Base-by-base conservation (phyloP, 1,284 basidiomycete species). In the Cutaneotrichosporon sp. region DNA sequence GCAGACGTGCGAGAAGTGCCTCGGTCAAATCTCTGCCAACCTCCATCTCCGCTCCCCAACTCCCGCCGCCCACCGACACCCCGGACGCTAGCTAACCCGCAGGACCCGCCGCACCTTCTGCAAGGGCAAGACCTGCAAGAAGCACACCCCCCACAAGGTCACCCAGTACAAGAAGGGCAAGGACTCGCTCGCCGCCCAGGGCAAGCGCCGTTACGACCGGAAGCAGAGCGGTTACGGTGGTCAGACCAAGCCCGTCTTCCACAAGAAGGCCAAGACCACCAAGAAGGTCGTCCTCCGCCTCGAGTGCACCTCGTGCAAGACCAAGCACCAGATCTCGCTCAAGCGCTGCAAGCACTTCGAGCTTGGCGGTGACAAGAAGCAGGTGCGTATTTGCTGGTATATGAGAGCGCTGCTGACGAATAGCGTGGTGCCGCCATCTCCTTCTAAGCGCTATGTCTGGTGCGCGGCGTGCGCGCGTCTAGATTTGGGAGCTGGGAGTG, bases 311-410 rank as follows among this genome's bases (percentile, higher is more conserved):
- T 86, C 88, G 56, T 99, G 95, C 91, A 99, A 99, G 83, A 95
- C 95, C 86, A 97, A 97, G 87, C 91, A 91, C 89, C 92, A 95
- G 81, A 81, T 98, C 69, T 79, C 92, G 24, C 86, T 99, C 79
- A 99, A 99, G 86, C 94, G 97, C 76, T 97, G 94, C 94, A 99
- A 99, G 84, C 95, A 99, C 86, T 97, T 97, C 85, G 95, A 97
- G 85, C 90, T 97, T 64, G 94, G 95, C 84, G 95, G 97, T 82
- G 95, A 99, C 88, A 98, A 97, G 89, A 98, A 98, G 91, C 95
- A 93, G n/a, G n/a, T n/a, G n/a, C n/a, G n/a, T n/a, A n/a, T n/a
- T n/a, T n/a, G n/a, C n/a, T n/a, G n/a, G n/a, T n/a, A n/a, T n/a
- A n/a, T n/a, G n/a, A n/a, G n/a, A n/a, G n/a, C n/a, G n/a, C n/a